These are phyloP conservation scores for Glycine latifolia DNA, from an alignment of 306 rosid genomes.

Conservation along the genomic window DNA sequence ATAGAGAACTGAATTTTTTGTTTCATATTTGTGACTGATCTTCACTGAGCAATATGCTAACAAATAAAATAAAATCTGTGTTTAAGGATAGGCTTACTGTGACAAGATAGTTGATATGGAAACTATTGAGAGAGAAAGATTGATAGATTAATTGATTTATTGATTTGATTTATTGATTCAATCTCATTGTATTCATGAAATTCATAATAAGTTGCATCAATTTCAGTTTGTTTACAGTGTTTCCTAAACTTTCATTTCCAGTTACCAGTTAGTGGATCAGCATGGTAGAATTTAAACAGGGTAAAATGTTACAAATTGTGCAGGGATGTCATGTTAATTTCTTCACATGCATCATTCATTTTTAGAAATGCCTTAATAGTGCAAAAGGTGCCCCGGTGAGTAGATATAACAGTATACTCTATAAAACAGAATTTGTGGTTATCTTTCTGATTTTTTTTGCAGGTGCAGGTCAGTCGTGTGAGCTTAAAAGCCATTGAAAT, in stretches of 20 bases:
- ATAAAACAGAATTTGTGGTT: neutral
- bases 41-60: neutral
- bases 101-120: neutral
- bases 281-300: neutral
- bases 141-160: neutral
- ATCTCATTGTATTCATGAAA: neutral
- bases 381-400: neutral
- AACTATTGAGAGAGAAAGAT: neutral
- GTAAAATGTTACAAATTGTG: neutral
- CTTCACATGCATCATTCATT: neutral
- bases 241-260: neutral
- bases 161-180: neutral
- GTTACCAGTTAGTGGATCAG: neutral
- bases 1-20: neutral
- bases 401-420: neutral
- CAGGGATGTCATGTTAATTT: neutral
- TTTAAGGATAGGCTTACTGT: neutral
- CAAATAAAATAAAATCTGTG: neutral
- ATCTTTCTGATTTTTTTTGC: neutral
- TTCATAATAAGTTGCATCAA: neutral
- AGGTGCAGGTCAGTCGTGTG: neutral
- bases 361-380: neutral
- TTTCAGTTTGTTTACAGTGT: slow-evolving; percentile 2
- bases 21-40: neutral
- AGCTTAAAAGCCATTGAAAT: neutral